These are phyloP conservation scores for Backusella morwellensis DNA, from an alignment of 192 early-diverging fungal genomes.

Conservation along the genomic window DNA sequence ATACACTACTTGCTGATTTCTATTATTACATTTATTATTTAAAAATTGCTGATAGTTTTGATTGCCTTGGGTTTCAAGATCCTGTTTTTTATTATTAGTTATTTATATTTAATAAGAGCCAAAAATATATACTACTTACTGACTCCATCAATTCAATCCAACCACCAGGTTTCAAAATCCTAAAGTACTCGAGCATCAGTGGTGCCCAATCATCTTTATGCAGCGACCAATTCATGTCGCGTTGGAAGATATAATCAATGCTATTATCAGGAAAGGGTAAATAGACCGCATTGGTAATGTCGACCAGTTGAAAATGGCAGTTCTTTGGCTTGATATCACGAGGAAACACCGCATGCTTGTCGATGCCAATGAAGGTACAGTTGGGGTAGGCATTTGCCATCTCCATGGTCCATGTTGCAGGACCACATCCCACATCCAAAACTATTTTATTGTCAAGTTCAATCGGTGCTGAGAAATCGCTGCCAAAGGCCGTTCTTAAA, in stretches of 20 bases:
- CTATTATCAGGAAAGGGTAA: slow-evolving; percentile 29
- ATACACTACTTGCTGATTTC: not conserved
- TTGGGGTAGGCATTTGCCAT: slow-evolving; percentile 49
- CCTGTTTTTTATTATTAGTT: slow-evolving; percentile 10
- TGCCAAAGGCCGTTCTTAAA: not conserved
- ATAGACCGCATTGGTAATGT: slow-evolving; percentile 8
- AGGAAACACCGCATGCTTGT: slow-evolving; percentile 39
- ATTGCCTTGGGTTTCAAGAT: slow-evolving; percentile 28
- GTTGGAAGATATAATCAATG: slow-evolving; percentile 36
- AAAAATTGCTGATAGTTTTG: slow-evolving; percentile 16
- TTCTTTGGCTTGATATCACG: slow-evolving; percentile 26
- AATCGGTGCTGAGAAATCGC: not conserved
- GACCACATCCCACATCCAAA: slow-evolving; percentile 29
- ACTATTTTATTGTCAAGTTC: slow-evolving; percentile 9
- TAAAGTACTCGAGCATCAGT: slow-evolving; percentile 18
- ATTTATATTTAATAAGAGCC: not conserved
- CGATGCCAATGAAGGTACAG: slow-evolving; percentile 46
- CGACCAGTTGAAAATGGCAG: slow-evolving; percentile 8
- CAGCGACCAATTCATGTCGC: slow-evolving; percentile 15
- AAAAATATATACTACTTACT: not conserved
- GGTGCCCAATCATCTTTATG: slow-evolving; percentile 19
- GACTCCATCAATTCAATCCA: slow-evolving; percentile 28
- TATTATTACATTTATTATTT: slow-evolving; percentile 28
- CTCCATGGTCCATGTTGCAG: slow-evolving; percentile 42
- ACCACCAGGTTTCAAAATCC: slow-evolving; percentile 35